Percentiles rank a stretch among this genome's conserved stretches.
Conservation (phyloP, 768 basidiomycete genomes). For the Mycena amicta region DNA sequence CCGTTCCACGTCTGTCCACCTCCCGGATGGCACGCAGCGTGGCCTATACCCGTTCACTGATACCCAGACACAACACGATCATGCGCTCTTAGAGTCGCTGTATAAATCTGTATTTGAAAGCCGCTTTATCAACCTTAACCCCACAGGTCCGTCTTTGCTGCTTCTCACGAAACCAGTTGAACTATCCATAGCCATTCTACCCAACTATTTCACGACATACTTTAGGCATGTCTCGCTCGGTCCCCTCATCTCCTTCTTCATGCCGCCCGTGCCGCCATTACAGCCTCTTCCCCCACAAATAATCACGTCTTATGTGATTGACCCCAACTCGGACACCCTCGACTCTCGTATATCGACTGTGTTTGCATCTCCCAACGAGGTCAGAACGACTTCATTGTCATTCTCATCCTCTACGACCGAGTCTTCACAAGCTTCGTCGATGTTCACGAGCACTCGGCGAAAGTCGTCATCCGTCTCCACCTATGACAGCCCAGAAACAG, state of each 20-base stretch:
- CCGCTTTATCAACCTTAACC: constrained; percentile 71
- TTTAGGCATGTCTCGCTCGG: constrained; percentile 67
- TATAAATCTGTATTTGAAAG: constrained; percentile 68
- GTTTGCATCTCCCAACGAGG: constrained; percentile 37
- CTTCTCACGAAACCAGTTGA: not conserved
- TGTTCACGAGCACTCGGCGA: constrained; percentile 12
- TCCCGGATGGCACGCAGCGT: constrained; percentile 49
- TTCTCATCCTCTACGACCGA: constrained; percentile 46
- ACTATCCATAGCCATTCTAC: constrained; percentile 55
- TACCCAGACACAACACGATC: constrained; percentile 56
- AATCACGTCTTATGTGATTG: constrained; percentile 40
- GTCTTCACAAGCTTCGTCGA: constrained; percentile 23
- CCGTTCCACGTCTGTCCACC: constrained; percentile 51
- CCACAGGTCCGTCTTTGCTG: constrained; percentile 64
- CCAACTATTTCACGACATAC: constrained; percentile 70
- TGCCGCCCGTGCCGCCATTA: constrained; percentile 70
- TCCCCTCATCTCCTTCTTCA: constrained; percentile 63
- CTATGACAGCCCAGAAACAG: constrained; percentile 13
- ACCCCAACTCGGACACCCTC: constrained; percentile 35
- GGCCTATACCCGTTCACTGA: constrained; percentile 37
- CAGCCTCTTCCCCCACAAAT: constrained; percentile 55
- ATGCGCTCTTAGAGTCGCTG: constrained; percentile 69
- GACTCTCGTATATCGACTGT: constrained; percentile 39
- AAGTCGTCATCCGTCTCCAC: constrained; percentile 24
- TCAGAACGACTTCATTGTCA: constrained; percentile 50